Base-by-base conservation (phyloP, 305 asterid genomes). In the Fraxinus dipetala region DNA sequence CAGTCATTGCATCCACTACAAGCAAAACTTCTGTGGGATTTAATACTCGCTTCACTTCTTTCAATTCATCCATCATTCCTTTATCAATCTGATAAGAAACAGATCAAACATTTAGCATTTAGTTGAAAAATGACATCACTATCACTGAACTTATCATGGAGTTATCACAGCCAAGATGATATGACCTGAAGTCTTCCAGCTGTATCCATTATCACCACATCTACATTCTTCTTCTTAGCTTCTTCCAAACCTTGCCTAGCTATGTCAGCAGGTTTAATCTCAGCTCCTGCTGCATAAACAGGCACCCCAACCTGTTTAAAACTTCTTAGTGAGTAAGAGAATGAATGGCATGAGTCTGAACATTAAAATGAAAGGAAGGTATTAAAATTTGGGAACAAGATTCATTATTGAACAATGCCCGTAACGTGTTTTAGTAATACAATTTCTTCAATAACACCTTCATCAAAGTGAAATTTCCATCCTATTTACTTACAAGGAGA, bases 1-100 rank as follows among this genome's bases (percentile, higher is more conserved):
- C 99, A 85, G 98, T 96, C 99, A 96, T 96, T 81, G 99, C 99
- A 87, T 96, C 99, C 85, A 96, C 99, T 76, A 96, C 98, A 83
- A 96, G 99, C 83, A 96, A 86, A 82, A 94, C 97, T 87, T 96
- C 99, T 28, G 97, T 93, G 82, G 99, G 98, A 87, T 91, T 92
- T 81, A 94, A 81, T 72, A 86, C 94, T 67, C 87, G 88, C 83
- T 96, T 96, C 82, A 96, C 99, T 0, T 93, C 98, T 91, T 96
- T 96, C 72, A 96, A 87, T 89, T 96, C 99, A 79, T 93, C 97
- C 99, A 96, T 96, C 99, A 96, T 92, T 22, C 86, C 88, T 91
- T 90, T 96, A 87, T 96, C 97, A 82, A 96, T 96, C 99, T 96
- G 95, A 77, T 56, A 79, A 81, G 54, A 79, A 76, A 79, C 69